Percentiles rank a stretch among this genome's conserved stretches.
Evolutionary conservation across 441 rosid genomes (phyloP).

Genomic region (Jatropha podagrica): DNA sequence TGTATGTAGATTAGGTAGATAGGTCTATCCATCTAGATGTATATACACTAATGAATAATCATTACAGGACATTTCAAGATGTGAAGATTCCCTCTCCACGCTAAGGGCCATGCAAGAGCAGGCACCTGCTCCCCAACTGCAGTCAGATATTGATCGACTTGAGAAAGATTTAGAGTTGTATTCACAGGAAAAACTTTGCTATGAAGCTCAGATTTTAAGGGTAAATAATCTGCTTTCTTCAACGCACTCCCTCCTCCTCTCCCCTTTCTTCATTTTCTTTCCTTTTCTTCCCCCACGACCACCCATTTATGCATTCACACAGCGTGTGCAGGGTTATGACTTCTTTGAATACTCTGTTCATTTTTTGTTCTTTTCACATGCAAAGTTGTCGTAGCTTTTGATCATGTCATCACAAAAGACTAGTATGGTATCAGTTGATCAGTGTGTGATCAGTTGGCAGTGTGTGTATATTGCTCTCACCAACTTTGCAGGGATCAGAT

Average conservation of each 20-base stretch:
- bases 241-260: not conserved
- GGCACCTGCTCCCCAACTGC: constrained; percentile 64
- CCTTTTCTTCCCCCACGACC: too few relatives aligned
- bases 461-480: not conserved
- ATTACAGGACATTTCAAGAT: constrained; percentile 80
- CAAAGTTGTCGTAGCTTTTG: not conserved
- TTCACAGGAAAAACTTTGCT: constrained; percentile 92
- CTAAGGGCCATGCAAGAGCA: constrained; percentile 72
- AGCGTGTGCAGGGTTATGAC: not conserved
- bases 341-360: not conserved
- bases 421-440: not conserved
- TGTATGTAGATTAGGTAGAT: not conserved
- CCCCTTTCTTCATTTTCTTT: not conserved
- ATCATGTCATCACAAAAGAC: constrained; percentile 3
- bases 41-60: constrained; percentile 2
- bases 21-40: not conserved
- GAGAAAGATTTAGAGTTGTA: constrained; percentile 80
- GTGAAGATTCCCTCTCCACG: constrained; percentile 71
- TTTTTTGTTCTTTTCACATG: not conserved
- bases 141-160: constrained; percentile 64
- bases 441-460: not conserved
- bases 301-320: not conserved
- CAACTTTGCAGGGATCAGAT: not conserved
- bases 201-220: constrained; percentile 93
- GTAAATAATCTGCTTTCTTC: constrained; percentile 39